A percentile compares a stretch with the other conserved stretches of the same genome.
Conservation (phyloP, 31 red algal species). For the Pterothamnion heteromorphum region DNA sequence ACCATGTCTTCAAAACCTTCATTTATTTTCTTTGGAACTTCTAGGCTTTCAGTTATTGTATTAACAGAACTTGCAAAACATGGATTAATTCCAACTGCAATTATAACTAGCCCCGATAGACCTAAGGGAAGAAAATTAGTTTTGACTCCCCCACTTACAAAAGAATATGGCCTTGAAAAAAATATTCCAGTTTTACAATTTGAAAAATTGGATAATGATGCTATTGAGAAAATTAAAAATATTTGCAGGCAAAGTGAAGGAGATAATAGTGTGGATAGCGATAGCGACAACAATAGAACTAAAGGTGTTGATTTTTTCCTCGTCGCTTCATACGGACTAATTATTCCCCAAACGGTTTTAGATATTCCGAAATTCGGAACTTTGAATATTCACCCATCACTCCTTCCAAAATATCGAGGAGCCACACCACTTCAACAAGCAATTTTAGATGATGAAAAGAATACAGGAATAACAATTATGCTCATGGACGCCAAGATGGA, state of each 20-base stretch:
- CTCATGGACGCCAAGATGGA: constrained; percentile 81
- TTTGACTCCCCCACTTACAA: background rate
- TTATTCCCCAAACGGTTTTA: constrained; percentile 75
- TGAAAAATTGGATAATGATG: background rate
- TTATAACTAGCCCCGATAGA: background rate
- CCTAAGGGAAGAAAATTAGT: background rate
- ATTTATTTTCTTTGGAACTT: background rate
- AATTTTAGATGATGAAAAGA: constrained; percentile 56
- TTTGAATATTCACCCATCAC: constrained; percentile 87
- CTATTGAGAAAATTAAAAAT: no score
- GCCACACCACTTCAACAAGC: constrained; percentile 89
- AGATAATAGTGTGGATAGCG: no score
- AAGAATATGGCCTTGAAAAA: background rate
- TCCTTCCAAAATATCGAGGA: constrained; percentile 83
- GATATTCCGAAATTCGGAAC: constrained; percentile 75
- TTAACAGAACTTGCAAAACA: constrained; percentile 1
- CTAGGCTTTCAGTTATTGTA: background rate
- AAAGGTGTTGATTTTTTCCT: constrained; percentile 60
- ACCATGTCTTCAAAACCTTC: background rate
- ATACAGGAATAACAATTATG: constrained; percentile 76
- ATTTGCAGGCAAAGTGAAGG: no score
- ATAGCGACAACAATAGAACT: no score
- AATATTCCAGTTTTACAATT: background rate
- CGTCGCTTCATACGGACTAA: constrained; percentile 87
- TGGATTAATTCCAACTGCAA: background rate